Conservation (phyloP, 2,329 filamentous ascomycete genomes). For the Didymella lethalis region DNA sequence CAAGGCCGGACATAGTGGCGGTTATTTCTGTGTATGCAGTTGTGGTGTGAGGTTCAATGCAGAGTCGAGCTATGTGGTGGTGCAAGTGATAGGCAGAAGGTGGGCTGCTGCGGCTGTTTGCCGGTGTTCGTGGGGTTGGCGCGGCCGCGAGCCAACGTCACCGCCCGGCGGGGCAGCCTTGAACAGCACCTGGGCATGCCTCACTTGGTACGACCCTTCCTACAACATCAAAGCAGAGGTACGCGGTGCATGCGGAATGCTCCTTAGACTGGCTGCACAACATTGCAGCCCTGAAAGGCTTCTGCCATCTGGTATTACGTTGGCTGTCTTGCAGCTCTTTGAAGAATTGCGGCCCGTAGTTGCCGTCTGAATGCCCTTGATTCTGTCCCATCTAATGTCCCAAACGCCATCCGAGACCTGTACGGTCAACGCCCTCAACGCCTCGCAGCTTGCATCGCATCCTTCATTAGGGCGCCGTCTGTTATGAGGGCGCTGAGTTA, state of each 20-base stretch:
- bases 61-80: constrained; percentile 17
- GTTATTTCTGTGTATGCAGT: constrained; percentile 10
- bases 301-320: constrained; percentile 11
- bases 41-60: constrained; percentile 22
- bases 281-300: constrained; percentile 2
- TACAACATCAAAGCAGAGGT: not conserved
- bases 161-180: constrained; percentile 19
- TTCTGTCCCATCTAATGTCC: constrained; percentile 28
- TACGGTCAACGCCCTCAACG: constrained; percentile 35
- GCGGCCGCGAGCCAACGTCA: constrained; percentile 33
- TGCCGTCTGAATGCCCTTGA: constrained; percentile 21
- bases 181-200: not conserved
- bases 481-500: constrained; percentile 59
- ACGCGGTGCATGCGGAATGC: not conserved
- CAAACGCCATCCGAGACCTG: constrained; percentile 33
- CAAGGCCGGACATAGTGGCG: constrained; percentile 64
- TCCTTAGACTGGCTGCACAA: constrained; percentile 1
- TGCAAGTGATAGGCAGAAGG: constrained; percentile 27
- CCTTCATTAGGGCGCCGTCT: constrained; percentile 18
- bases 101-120: constrained; percentile 41
- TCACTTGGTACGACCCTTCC: not conserved
- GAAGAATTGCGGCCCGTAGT: constrained; percentile 6
- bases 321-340: constrained; percentile 9
- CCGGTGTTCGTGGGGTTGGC: constrained; percentile 37
- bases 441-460: constrained; percentile 28